These are phyloP conservation scores for Parietaria judaica DNA, from an alignment of 306 rosid genomes.

Conservation along the genomic window DNA sequence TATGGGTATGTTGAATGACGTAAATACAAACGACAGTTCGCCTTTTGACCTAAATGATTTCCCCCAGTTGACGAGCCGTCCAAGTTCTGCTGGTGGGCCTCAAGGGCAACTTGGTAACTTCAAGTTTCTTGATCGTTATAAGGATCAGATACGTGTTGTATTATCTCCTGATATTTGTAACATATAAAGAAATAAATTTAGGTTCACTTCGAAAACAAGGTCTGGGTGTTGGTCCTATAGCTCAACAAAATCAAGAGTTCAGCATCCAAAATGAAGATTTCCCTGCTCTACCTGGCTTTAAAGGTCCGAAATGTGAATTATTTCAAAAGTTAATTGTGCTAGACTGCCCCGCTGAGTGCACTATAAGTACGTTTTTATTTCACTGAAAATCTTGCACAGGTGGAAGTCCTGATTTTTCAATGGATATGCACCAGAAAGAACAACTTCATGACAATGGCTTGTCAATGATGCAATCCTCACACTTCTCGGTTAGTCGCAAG, in stretches of 20 bases:
- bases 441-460: slow-evolving; percentile 82
- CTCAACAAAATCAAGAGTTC: slow-evolving; percentile 95
- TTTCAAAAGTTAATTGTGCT: no score
- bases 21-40: slow-evolving; percentile 63
- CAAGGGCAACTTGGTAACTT: slow-evolving; percentile 86
- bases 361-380: no score
- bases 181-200: slow-evolving; percentile 29
- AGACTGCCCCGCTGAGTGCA: no score
- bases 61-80: slow-evolving; percentile 88
- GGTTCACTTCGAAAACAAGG: slow-evolving; percentile 97
- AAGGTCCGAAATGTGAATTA: slow-evolving; percentile 48
- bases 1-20: slow-evolving; percentile 91
- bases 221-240: slow-evolving; percentile 84
- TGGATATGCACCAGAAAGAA: slow-evolving; percentile 98
- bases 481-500: slow-evolving; percentile 67
- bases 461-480: slow-evolving; percentile 94
- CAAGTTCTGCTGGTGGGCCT: slow-evolving; percentile 95
- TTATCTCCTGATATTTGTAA: background rate
- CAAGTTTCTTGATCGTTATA: background rate
- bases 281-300: slow-evolving; percentile 94
- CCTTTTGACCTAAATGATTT: slow-evolving; percentile 93
- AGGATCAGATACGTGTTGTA: background rate
- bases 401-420: slow-evolving; percentile 65
- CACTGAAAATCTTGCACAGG: slow-evolving; percentile 18
- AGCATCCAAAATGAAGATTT: slow-evolving; percentile 97